Base-by-base conservation (phyloP, 345 rosid genomes). In the Euphorbia peplus region DNA sequence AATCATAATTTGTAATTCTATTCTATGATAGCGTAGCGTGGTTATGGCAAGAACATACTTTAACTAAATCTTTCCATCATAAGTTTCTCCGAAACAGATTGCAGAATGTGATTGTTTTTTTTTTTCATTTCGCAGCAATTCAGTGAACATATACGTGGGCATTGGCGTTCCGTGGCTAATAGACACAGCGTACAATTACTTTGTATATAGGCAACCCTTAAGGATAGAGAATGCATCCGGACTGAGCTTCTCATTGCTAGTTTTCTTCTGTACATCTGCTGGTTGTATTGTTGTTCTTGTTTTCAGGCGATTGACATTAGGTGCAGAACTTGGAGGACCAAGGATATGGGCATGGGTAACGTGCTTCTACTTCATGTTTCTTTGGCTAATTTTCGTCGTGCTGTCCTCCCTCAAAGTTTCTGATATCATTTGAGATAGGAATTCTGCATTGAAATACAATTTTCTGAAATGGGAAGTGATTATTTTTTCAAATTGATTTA, bases 161-260 rank as follows among this genome's bases (percentile, higher is more conserved):
- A 91, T 93, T 0, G 98, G 97, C 28, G 61, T 93, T 22, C 98
- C 98, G 2, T 93, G 98, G 98, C 84, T 93, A 83, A 88, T 93
- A 59, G 84, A 90, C 75, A 88, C 97, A 14, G 79, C 79, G 11
- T 93, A 93, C 92, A 93, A 90, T 76, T 84, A 78, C 86, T 64
- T 90, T 4, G 83, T 74, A 2, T 89, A 87, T 55, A 75, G 72
- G 64, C 91, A 93, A 79, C 95, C 95, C 13, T 59, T 93, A 82
- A 58, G 70, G 64, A 76, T 93, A 58, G 70, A 85, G 62, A 80
- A 87, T 56, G 96, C 95, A 0, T 68, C 64, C 28, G 98, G 97
- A 30, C 90, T 89, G 54, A 83, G 98, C 79, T 91, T 93, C 75
- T 90, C 96, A 3, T 70, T 90, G 78, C 79, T 93, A 11, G 86